A percentile compares a stretch with the other conserved stretches of the same genome.
Evolutionary conservation across 768 basidiomycete species (phyloP).

Genomic region (Suillus spraguei): DNA sequence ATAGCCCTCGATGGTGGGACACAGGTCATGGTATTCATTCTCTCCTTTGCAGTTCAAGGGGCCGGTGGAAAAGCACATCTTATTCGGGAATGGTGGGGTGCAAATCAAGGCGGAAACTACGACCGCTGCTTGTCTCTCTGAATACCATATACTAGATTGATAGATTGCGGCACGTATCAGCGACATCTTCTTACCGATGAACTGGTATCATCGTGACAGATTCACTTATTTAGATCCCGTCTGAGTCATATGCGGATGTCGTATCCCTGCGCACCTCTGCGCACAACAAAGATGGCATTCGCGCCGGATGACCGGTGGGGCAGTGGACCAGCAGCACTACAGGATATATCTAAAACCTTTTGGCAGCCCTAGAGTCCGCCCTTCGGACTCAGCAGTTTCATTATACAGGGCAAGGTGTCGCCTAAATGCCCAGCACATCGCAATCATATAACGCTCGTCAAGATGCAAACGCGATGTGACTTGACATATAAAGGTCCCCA

Average conservation of each 20-base stretch:
- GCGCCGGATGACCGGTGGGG: background rate
- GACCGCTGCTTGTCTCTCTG: conserved; percentile 12
- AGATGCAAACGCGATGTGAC: conserved; percentile 74
- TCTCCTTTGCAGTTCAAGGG: conserved; percentile 53
- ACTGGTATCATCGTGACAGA: background rate
- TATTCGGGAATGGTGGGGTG: conserved; percentile 57
- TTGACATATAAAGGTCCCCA: conserved; percentile 73
- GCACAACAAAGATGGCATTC: background rate
- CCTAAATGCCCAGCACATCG: conserved; percentile 51
- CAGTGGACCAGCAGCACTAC: conserved; percentile 22
- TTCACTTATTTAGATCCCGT: background rate
- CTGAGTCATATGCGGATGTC: background rate
- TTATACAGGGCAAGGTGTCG: conserved; percentile 44
- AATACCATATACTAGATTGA: background rate
- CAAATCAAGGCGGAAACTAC: conserved; percentile 46
- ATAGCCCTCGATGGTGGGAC: conserved; percentile 40
- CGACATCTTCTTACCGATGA: background rate
- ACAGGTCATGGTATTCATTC: conserved; percentile 57
- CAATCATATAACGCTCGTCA: conserved; percentile 52
- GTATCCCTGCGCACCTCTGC: background rate
- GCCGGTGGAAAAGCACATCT: conserved; percentile 48
- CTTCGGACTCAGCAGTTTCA: conserved; percentile 36
- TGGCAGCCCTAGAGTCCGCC: conserved; percentile 34
- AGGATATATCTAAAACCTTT: conserved; percentile 49
- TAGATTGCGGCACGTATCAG: background rate